A percentile compares a stretch with the other conserved stretches of the same genome.
Conservation (phyloP, 1,139 yeast species). For the Candida sp. region DNA sequence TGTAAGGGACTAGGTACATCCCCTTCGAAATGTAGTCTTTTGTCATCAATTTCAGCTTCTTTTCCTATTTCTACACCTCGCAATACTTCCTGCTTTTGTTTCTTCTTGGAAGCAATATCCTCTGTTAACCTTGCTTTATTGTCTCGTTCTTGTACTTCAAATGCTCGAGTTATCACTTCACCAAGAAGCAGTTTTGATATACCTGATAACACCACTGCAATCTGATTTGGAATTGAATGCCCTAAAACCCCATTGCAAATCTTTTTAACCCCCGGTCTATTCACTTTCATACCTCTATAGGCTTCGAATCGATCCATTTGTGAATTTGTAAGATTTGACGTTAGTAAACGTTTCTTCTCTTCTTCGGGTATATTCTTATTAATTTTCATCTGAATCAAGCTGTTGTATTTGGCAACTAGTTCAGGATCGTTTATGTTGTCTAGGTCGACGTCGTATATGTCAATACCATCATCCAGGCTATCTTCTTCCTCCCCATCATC, state of each 20-base stretch:
- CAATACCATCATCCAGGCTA: constrained; percentile 8
- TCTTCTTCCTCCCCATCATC: constrained; percentile 5
- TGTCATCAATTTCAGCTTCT: constrained; percentile 27
- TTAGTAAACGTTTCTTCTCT: constrained; percentile 62
- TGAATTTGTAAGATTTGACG: constrained; percentile 72
- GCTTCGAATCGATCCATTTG: constrained; percentile 90
- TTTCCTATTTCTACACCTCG: constrained; percentile 26
- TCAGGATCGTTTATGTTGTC: constrained; percentile 37
- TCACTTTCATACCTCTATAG: constrained; percentile 78
- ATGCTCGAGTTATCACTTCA: constrained; percentile 80
- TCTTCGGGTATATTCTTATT: constrained; percentile 30
- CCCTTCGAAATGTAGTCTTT: constrained; percentile 30
- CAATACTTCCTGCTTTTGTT: constrained; percentile 24
- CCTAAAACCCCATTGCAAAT: constrained; percentile 77
- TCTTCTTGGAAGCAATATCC: constrained; percentile 37
- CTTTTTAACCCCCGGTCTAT: constrained; percentile 76
- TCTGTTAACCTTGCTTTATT: constrained; percentile 39
- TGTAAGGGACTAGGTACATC: constrained; percentile 59
- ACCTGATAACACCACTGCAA: constrained; percentile 83
- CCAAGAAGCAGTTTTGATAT: constrained; percentile 86
- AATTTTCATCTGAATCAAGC: constrained; percentile 19
- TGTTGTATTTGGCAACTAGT: constrained; percentile 28
- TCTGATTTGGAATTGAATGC: constrained; percentile 80
- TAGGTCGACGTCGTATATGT: constrained; percentile 19
- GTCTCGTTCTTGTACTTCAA: constrained; percentile 60